Base-by-base conservation (phyloP, 2,329 filamentous ascomycete genomes). In the Podosphaera leucotricha region DNA sequence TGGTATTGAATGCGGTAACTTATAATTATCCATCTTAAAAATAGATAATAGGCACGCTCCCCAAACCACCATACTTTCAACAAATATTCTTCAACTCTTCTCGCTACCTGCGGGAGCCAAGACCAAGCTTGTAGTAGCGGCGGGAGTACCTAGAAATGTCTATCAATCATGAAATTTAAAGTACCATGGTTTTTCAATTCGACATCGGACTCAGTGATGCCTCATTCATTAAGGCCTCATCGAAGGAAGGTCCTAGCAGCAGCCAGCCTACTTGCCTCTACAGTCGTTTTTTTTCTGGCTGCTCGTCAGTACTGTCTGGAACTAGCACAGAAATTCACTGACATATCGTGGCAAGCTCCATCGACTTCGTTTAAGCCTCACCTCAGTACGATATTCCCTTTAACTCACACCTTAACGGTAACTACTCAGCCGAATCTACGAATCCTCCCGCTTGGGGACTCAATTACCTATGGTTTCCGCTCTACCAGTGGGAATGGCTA, bases 401-500 rank as follows among this genome's bases (percentile, higher is more conserved):
- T 38, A 38, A 18, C 36, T 13, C 3, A 26, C 19, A 16, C 38
- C 19, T 26, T 41, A 3, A 41, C n/a, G n/a, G 20, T 22, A 7
- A 16, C 15, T 26, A 24, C 38, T 16, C 20, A 21, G 26, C 38
- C 26, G n/a, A 36, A 24, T 22, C 26, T 43, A 19, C 15, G 37
- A 28, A 33, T 38, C 19, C 21, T 30, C 13, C 22, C 38, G 10
- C 33, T 42, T 18, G 30, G 44, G 5, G 42, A 59, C 13, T 62
- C 59, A 1, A 62, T 62, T 36, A 62, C 60, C 1, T 48, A 46
- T 28, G 63, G 63, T 2, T 61, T 53, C 35, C 48, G 38, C 36
- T 49, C 36, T 33, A 49, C 41, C 13, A 53, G 52, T 43, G 57
- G 57, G 3, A 64, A 64, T 46, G 62, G 62, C 6, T 66, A 65